Evolutionary conservation across 2,329 filamentous ascomycete species (phyloP).

Genomic region (Dothideomycetes sp.): DNA sequence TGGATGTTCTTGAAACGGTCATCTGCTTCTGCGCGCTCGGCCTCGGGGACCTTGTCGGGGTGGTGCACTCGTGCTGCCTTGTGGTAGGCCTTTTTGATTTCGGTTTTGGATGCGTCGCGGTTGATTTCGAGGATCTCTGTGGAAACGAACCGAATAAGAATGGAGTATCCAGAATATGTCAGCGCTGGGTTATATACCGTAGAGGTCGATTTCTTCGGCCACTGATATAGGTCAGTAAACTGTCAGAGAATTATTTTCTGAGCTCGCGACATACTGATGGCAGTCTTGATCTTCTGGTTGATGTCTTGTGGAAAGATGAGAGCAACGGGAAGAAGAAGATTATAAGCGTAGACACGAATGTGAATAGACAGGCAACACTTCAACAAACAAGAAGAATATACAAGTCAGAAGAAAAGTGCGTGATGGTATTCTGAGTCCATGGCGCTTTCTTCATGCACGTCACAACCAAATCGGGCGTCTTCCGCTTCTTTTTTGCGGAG

Average conservation of each 20-base stretch:
- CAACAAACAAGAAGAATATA: not conserved
- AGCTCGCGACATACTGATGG: conserved; percentile 4
- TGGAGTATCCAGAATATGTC: not conserved
- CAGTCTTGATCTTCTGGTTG: not conserved
- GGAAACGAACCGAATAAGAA: conserved; percentile 23
- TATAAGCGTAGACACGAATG: no score
- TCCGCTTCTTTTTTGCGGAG: conserved; percentile 13
- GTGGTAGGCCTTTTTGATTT: conserved; percentile 93
- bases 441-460: conserved; percentile 4
- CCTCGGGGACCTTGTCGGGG: conserved; percentile 88
- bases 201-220: conserved; percentile 49
- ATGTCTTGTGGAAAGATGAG: not conserved
- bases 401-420: not conserved
- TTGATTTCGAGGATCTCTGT: conserved; percentile 71
- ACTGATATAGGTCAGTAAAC: conserved; percentile 13
- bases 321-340: not conserved
- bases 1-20: conserved; percentile 86
- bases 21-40: conserved; percentile 76
- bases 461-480: not conserved
- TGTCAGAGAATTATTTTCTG: not conserved
- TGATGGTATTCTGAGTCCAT: no score
- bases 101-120: conserved; percentile 60
- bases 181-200: conserved; percentile 31
- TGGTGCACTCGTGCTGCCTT: conserved; percentile 55
- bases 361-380: not conserved